phyloP scores from a whole-genome alignment of 2,329 filamentous ascomycete genomes.

The Pseudogymnoascus verrucosus region DNA sequence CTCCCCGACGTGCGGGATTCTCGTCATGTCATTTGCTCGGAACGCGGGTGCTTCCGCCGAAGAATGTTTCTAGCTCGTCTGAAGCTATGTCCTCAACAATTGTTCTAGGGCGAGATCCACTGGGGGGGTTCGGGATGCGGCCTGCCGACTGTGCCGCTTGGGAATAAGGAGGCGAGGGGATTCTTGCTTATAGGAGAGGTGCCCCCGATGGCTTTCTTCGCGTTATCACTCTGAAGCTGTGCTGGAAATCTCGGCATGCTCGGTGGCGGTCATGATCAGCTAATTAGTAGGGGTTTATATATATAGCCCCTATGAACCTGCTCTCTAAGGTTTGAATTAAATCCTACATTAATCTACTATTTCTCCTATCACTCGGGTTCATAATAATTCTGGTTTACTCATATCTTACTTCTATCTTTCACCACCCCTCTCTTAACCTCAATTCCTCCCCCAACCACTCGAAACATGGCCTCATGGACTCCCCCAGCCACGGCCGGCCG shows the following conservation, averaged over 20 bases:
- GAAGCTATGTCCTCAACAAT: not conserved
- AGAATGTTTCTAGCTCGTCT: not conserved
- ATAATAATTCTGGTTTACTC: not conserved
- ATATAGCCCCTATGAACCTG: not conserved
- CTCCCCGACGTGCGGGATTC: not conserved
- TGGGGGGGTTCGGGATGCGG: not conserved
- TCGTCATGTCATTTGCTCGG: not conserved
- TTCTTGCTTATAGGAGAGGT: constrained; percentile 2
- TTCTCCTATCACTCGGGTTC: not conserved
- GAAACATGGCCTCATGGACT: constrained; percentile 11
- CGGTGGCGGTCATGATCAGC: not conserved
- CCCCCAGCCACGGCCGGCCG: constrained; percentile 21
- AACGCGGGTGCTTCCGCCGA: not conserved
- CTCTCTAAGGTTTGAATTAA: not conserved
- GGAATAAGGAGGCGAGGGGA: not conserved
- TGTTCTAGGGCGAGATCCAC: not conserved
- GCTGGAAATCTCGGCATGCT: not conserved
- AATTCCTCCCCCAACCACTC: not conserved
- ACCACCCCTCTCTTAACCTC: not conserved
- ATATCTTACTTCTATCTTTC: not conserved
- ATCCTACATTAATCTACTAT: not conserved
- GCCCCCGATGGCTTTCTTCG: not conserved
- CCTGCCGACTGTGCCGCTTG: not conserved
- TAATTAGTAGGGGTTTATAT: not conserved
- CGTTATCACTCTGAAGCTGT: not conserved